Conservation (phyloP, 345 rosid species). For the Crucihimalaya himalaica region DNA sequence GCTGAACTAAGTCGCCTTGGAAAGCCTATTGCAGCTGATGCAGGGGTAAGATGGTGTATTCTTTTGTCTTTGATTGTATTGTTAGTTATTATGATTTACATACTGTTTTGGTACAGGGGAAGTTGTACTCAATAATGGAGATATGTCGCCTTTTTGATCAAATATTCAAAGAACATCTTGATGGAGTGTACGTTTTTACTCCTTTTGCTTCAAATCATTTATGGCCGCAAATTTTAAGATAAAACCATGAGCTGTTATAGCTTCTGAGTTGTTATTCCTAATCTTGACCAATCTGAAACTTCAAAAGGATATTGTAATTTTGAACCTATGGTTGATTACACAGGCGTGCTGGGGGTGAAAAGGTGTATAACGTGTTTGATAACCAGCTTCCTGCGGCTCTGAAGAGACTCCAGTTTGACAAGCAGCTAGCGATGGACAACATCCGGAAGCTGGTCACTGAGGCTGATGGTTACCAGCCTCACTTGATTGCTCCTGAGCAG, state of each 20-base stretch:
- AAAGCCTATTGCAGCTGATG: slow-evolving; percentile 97
- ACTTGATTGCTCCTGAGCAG: slow-evolving; percentile 98
- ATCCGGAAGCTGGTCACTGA: slow-evolving; percentile 94
- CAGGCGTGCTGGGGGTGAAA: slow-evolving; percentile 99
- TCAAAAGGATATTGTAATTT: neutral
- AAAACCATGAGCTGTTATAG: slow-evolving; percentile 19
- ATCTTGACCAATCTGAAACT: neutral
- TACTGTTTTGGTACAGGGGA: slow-evolving; percentile 67
- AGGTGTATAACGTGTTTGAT: slow-evolving; percentile 89
- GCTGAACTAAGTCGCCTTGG: slow-evolving; percentile 92
- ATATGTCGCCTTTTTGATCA: slow-evolving; percentile 95
- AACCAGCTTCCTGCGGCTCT: slow-evolving; percentile 99
- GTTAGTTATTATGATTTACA: slow-evolving; percentile 13
- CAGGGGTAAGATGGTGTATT: slow-evolving; percentile 70
- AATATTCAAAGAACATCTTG: slow-evolving; percentile 94
- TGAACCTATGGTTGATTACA: slow-evolving; percentile 19
- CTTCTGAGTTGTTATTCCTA: slow-evolving; percentile 6
- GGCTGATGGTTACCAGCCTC: slow-evolving; percentile 99
- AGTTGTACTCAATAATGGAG: slow-evolving; percentile 94
- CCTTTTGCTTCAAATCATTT: neutral
- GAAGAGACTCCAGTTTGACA: slow-evolving; percentile 97
- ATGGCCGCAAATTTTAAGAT: slow-evolving; percentile 4
- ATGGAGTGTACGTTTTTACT: slow-evolving; percentile 74
- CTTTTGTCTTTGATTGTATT: slow-evolving; percentile 10
- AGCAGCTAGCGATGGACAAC: slow-evolving; percentile 97